Percentiles rank a stretch among this genome's conserved stretches.
phyloP scores from a whole-genome alignment of 805 yeast species.

The Kregervanrija delftensis region DNA sequence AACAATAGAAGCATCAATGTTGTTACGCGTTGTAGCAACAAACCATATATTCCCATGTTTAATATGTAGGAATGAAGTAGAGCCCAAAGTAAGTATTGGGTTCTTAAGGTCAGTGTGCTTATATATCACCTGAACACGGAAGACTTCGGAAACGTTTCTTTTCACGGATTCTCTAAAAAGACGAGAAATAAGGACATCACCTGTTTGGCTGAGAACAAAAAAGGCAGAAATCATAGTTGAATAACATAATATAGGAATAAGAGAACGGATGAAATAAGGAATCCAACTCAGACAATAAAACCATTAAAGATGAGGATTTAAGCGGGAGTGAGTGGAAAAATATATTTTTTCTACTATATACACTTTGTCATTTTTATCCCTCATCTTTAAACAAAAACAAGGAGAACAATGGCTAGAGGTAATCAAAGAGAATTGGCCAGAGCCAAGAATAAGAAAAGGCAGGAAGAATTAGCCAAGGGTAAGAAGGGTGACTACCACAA shows the following conservation, averaged over 20 bases:
- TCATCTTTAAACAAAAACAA: background rate
- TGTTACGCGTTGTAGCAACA: conserved; percentile 85
- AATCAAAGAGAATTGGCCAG: conserved; percentile 95
- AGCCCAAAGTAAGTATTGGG: conserved; percentile 80
- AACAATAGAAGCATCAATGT: conserved; percentile 74
- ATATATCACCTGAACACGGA: conserved; percentile 85
- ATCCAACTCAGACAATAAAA: background rate
- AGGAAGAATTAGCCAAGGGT: conserved; percentile 51
- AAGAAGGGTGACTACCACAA: conserved; percentile 79
- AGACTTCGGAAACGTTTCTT: conserved; percentile 76
- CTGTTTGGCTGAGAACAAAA: conserved; percentile 70
- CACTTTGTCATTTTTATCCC: background rate
- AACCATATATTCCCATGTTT: conserved; percentile 60
- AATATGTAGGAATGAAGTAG: conserved; percentile 83
- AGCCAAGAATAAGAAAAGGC: conserved; percentile 79
- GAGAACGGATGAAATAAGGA: background rate
- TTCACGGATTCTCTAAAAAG: conserved; percentile 69
- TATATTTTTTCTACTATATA: background rate
- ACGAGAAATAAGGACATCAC: conserved; percentile 76
- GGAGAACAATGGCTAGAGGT: conserved; percentile 74
- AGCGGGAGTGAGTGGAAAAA: background rate
- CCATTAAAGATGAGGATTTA: background rate
- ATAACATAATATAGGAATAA: background rate
- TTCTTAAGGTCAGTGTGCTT: conserved; percentile 46
- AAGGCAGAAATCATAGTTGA: conserved; percentile 69